Percentiles rank a stretch among this genome's conserved stretches.
Conservation (phyloP, 345 rosid genomes). For the Ceriops decandra region DNA sequence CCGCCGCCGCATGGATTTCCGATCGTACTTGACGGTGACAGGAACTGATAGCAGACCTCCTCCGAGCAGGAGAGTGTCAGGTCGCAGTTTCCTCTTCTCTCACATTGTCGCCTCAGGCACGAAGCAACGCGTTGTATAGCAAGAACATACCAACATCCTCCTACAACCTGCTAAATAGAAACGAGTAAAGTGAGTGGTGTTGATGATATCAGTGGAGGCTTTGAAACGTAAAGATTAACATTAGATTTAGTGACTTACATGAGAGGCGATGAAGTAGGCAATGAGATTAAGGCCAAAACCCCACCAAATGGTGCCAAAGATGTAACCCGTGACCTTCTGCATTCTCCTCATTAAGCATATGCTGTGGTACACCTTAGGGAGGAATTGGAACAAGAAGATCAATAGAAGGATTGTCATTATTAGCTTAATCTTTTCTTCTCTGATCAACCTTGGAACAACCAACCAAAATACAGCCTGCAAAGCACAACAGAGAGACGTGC, state of each 20-base stretch:
- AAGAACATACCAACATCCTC: conserved; percentile 95
- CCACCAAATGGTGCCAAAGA: conserved; percentile 97
- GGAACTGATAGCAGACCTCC: conserved; percentile 51
- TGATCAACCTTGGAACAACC: conserved; percentile 56
- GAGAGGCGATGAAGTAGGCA: conserved; percentile 90
- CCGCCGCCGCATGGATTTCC: conserved; percentile 54
- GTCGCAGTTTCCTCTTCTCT: conserved; percentile 39
- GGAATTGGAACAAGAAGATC: conserved; percentile 53
- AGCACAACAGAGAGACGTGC: neutral
- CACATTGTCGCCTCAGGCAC: conserved; percentile 66
- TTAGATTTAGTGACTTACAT: conserved; percentile 37
- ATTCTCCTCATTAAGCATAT: conserved; percentile 68
- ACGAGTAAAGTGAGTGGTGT: neutral
- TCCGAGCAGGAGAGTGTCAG: conserved; percentile 61
- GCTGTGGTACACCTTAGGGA: conserved; percentile 83
- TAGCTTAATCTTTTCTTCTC: conserved; percentile 57
- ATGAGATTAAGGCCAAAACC: conserved; percentile 85
- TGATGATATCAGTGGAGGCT: neutral
- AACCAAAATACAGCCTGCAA: conserved; percentile 82
- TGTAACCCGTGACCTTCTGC: conserved; percentile 86
- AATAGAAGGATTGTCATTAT: conserved; percentile 63
- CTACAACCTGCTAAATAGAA: conserved; percentile 50
- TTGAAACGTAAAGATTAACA: neutral
- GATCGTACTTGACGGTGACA: conserved; percentile 23
- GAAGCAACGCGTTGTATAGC: conserved; percentile 74